A percentile compares a stretch with the other conserved stretches of the same genome.
Evolutionary conservation across 2,329 filamentous ascomycete species (phyloP).

Genomic region (Epichloe uncinata): DNA sequence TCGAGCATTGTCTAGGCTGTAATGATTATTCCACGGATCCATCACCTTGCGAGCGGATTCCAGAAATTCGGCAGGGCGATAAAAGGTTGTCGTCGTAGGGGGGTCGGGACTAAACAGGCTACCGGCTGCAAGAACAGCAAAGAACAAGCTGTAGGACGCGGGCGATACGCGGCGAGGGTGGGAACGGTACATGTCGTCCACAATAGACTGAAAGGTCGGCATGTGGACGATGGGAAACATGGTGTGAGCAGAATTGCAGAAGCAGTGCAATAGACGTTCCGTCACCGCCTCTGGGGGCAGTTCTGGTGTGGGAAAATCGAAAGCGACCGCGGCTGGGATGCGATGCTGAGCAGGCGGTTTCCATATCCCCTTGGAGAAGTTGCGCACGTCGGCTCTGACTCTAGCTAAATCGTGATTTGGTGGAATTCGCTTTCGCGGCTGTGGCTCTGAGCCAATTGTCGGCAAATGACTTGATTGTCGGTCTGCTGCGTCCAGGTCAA

Average conservation of each 20-base stretch:
- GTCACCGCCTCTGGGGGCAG: constrained; percentile 58
- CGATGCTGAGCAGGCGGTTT: constrained; percentile 61
- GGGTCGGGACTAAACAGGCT: constrained; percentile 50
- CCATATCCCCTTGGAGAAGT: constrained; percentile 65
- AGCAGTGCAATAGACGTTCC: constrained; percentile 62
- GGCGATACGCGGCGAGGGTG: constrained; percentile 44
- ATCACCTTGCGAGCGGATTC: constrained; percentile 56
- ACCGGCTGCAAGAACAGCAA: constrained; percentile 71
- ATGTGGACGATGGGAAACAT: constrained; percentile 81
- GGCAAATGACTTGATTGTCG: constrained; percentile 45
- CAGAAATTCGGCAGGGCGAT: constrained; percentile 49
- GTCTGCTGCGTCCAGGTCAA: constrained; percentile 33
- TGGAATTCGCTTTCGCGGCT: constrained; percentile 46
- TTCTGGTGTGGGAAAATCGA: constrained; percentile 43
- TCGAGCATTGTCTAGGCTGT: constrained; percentile 62
- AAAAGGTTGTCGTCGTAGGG: constrained; percentile 38
- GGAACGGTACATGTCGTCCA: constrained; percentile 64
- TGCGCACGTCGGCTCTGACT: constrained; percentile 59
- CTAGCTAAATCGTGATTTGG: constrained; percentile 55
- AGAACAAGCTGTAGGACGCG: constrained; percentile 69
- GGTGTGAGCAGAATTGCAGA: constrained; percentile 63
- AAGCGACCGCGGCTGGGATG: constrained; percentile 31
- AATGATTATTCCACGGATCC: constrained; percentile 71
- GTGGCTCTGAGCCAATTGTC: constrained; percentile 51
- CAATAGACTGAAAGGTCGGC: constrained; percentile 64